These are phyloP conservation scores for Trypanosoma scelopori DNA, from an alignment of 208 protist species.

Conservation along the genomic window DNA sequence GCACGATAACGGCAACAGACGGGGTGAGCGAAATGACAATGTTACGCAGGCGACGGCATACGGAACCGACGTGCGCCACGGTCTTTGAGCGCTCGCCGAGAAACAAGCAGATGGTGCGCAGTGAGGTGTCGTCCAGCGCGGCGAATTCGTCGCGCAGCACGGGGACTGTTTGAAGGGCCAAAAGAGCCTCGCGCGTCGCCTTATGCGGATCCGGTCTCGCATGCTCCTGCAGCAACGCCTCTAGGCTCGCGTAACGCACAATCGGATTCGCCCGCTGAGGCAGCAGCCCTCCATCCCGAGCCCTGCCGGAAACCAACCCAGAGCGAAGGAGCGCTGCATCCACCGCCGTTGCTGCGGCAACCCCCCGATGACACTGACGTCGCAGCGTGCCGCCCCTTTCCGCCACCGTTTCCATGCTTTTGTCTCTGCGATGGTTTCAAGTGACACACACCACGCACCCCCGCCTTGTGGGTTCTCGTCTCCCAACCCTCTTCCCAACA, in stretches of 20 bases:
- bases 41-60: slow-evolving; percentile 52
- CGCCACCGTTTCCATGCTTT: background rate
- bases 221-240: slow-evolving; percentile 29
- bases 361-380: slow-evolving; percentile 44
- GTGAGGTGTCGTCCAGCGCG: slow-evolving; percentile 32
- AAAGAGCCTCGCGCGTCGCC: slow-evolving; percentile 36
- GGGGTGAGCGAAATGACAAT: slow-evolving; percentile 29
- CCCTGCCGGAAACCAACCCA: slow-evolving; percentile 24
- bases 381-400: background rate
- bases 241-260: slow-evolving; percentile 43
- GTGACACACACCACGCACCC: background rate
- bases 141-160: slow-evolving; percentile 46
- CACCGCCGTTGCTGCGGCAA: slow-evolving; percentile 59
- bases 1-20: slow-evolving; percentile 16
- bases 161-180: slow-evolving; percentile 33
- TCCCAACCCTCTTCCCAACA: background rate
- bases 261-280: slow-evolving; percentile 1
- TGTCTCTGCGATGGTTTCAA: too few relatives aligned
- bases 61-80: slow-evolving; percentile 34
- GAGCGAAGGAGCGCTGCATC: slow-evolving; percentile 21
- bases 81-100: slow-evolving; percentile 31
- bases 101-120: slow-evolving; percentile 42
- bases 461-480: too few relatives aligned
- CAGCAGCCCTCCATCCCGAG: background rate
- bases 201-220: slow-evolving; percentile 37